phyloP scores from a whole-genome alignment of 2,329 filamentous ascomycete species.

The Beauveria bassiana region DNA sequence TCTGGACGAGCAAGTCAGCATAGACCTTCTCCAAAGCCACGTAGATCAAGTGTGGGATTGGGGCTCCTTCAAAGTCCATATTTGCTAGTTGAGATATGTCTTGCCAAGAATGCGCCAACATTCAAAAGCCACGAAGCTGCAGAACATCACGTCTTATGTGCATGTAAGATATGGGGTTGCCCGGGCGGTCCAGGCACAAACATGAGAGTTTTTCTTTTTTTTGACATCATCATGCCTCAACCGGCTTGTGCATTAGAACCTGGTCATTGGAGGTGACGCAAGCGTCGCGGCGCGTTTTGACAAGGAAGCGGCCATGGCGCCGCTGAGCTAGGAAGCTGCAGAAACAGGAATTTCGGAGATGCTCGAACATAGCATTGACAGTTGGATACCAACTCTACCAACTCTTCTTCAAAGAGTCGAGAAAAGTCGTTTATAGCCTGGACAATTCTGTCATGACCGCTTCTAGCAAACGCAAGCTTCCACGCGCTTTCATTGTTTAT shows the following conservation, averaged over 20 bases:
- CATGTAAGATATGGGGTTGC: background rate
- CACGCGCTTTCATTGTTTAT: constrained; percentile 37
- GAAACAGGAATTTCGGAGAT: too few relatives aligned
- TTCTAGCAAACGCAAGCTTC: constrained; percentile 43
- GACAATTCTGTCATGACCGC: constrained; percentile 42
- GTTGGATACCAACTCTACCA: constrained; percentile 34
- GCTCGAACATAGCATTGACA: background rate
- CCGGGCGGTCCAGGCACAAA: background rate
- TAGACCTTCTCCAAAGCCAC: constrained; percentile 20
- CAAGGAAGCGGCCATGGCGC: too few relatives aligned
- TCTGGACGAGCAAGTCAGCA: constrained; percentile 17
- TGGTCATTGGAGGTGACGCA: background rate
- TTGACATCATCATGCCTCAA: background rate
- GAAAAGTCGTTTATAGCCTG: constrained; percentile 52
- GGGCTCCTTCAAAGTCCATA: background rate
- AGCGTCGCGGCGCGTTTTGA: too few relatives aligned
- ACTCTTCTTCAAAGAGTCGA: constrained; percentile 43
- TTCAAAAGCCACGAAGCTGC: background rate
- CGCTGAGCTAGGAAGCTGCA: too few relatives aligned
- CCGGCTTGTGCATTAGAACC: background rate
- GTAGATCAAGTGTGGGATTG: constrained; percentile 19
- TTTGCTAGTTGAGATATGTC: background rate
- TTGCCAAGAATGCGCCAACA: background rate
- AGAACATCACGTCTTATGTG: background rate
- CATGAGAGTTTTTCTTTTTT: background rate